These are phyloP conservation scores for Cicer bijugum DNA, from an alignment of 306 rosid genomes.

Conservation along the genomic window DNA sequence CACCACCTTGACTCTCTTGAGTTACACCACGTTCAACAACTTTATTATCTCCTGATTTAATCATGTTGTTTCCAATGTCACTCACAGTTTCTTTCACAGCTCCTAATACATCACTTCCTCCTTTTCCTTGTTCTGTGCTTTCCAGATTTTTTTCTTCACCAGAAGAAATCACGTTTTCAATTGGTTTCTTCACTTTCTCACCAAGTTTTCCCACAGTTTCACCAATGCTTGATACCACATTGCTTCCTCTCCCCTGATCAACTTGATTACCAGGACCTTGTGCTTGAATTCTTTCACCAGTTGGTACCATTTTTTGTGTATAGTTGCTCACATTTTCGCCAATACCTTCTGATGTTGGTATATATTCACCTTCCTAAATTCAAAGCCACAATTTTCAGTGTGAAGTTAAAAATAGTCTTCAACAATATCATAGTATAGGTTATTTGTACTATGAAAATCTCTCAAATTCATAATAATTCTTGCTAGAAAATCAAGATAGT, in stretches of 20 bases:
- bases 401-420: background rate
- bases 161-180: background rate
- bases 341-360: conserved; percentile 39
- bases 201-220: conserved; percentile 35
- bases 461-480: too few species aligned
- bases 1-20: conserved; percentile 37
- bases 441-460: too few species aligned
- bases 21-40: conserved; percentile 23
- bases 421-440: background rate
- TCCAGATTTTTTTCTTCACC: too few species aligned
- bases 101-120: conserved; percentile 42
- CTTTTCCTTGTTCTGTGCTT: too few species aligned
- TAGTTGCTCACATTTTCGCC: conserved; percentile 41
- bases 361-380: conserved; percentile 40
- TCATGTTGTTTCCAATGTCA: conserved; percentile 42
- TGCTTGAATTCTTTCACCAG: conserved; percentile 27
- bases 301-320: conserved; percentile 23
- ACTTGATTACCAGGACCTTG: conserved; percentile 8
- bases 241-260: too few species aligned
- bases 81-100: conserved; percentile 52
- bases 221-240: background rate
- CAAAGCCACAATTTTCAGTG: conserved; percentile 35
- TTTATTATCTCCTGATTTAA: conserved; percentile 39
- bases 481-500: too few species aligned
- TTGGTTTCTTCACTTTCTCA: conserved; percentile 42